phyloP scores from a whole-genome alignment of 495 filamentous ascomycete species.

The Aspergillus egyptiacus region DNA sequence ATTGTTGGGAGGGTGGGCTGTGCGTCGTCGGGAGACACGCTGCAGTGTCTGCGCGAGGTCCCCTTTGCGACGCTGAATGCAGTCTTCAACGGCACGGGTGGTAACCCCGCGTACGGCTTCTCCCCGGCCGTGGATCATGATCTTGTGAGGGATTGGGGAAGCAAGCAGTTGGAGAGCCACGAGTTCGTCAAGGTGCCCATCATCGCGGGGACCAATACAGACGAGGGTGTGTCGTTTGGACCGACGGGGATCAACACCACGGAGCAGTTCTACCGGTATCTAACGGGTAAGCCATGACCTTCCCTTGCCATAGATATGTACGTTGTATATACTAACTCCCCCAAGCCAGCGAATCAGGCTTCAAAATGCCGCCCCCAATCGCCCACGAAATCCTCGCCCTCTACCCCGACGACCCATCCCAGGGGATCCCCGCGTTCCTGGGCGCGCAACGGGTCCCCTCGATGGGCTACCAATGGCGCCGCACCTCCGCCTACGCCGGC shows the following conservation, averaged over 20 bases:
- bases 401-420: constrained; percentile 44
- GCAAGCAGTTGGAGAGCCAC: constrained; percentile 27
- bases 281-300: constrained; percentile 27
- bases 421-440: constrained; percentile 41
- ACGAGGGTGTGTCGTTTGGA: constrained; percentile 45
- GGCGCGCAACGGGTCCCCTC: constrained; percentile 34
- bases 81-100: constrained; percentile 31
- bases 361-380: constrained; percentile 26
- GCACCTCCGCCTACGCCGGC: constrained; percentile 47
- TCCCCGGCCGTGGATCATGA: constrained; percentile 46
- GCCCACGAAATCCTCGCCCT: constrained; percentile 40
- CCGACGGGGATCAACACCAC: constrained; percentile 41
- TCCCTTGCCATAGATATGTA: neutral
- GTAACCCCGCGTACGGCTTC: constrained; percentile 29
- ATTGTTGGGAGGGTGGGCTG: constrained; percentile 24
- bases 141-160: constrained; percentile 39
- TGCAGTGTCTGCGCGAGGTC: constrained; percentile 44
- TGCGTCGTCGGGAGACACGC: constrained; percentile 28
- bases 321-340: neutral
- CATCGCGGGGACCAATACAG: constrained; percentile 42
- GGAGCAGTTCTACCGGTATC: constrained; percentile 39
- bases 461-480: constrained; percentile 43
- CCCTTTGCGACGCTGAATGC: constrained; percentile 39
- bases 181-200: constrained; percentile 46
- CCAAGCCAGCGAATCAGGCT: constrained; percentile 25